Evolutionary conservation across 805 yeast genomes (phyloP).

Genomic region (Pichia phayaonensis): DNA sequence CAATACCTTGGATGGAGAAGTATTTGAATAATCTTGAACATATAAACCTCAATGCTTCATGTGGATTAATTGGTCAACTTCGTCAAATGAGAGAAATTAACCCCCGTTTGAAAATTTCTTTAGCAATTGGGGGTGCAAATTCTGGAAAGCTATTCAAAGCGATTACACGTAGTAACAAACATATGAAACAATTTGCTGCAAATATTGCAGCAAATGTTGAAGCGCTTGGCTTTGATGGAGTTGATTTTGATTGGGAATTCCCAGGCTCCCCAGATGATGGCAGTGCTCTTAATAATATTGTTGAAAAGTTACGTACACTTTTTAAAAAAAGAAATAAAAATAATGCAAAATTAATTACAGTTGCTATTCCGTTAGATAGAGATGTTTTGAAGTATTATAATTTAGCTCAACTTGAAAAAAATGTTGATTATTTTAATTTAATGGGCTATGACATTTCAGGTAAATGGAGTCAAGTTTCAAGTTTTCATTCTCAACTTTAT

Average conservation of each 20-base stretch:
- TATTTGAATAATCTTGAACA: not conserved
- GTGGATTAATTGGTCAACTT: constrained; percentile 26
- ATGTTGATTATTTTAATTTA: constrained; percentile 67
- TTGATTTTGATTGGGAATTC: constrained; percentile 94
- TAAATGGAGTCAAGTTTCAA: constrained; percentile 55
- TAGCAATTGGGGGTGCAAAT: constrained; percentile 83
- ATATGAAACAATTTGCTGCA: constrained; percentile 39
- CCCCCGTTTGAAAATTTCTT: constrained; percentile 41
- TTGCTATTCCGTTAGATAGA: constrained; percentile 70
- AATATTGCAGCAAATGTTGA: constrained; percentile 41
- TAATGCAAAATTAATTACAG: constrained; percentile 35
- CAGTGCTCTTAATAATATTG: constrained; percentile 33
- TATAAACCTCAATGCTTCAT: not conserved
- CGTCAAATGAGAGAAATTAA: constrained; percentile 21
- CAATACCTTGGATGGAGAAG: constrained; percentile 1
- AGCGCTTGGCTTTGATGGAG: constrained; percentile 71
- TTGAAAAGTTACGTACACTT: constrained; percentile 20
- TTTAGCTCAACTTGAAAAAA: constrained; percentile 47
- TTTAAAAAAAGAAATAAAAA: constrained; percentile 25
- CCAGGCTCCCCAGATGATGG: constrained; percentile 46
- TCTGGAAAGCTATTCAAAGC: constrained; percentile 35
- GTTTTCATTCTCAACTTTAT: constrained; percentile 66
- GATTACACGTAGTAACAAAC: constrained; percentile 17
- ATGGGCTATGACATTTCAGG: constrained; percentile 93
- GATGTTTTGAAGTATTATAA: constrained; percentile 38